Base-by-base conservation (phyloP, 192 early-diverging fungal species). In the Mortierella antarctica region DNA sequence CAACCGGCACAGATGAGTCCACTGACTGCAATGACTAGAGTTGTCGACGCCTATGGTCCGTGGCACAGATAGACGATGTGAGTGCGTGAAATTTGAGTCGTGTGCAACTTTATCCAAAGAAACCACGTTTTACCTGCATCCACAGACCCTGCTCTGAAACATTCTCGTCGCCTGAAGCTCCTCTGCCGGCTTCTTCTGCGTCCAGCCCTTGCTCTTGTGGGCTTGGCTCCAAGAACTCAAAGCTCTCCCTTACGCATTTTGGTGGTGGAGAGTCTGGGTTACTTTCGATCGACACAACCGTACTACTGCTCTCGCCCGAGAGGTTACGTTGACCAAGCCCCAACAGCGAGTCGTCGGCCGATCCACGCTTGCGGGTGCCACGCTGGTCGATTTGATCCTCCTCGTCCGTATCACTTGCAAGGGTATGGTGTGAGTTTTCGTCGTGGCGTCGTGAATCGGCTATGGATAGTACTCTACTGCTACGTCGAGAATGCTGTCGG, bases 1-100 rank as follows among this genome's bases (percentile, higher is more conserved):
- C 88, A 92, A 5, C 93, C 93, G 2, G 93, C 90, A 57, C 89
- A 78, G 41, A 94, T 86, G 6, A 91, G 86, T 17, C 93, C 92
- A 20, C 84, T 88, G 1, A 93, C 92, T 31, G 92, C 90, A 44
- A 95, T 87, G 23, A 94, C 81, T 20, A 95, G 75, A 1, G 92
- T 80, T 56, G 76, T 71, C 47, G 65, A 66, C 9, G 76, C 76
- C 76, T 80, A 6, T 10, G 20, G 55, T 10, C 20, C 20, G 20
- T n/a, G 21, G 9, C 9, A 21, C 20, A 4, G 20, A 56, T 10
- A 56, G 1, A 56, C 10, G 15, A 18, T n/a, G 15, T 56, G 13
- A 20, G 20, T 56, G 1, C 9, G 10, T 6, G 13, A 10, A 9
- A 20, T 10, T 17, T n/a, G 7, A 49, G 47, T 63, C 31, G 31